These are phyloP conservation scores for Candida xiaguanensis DNA, from an alignment of 805 yeast genomes.

Conservation along the genomic window DNA sequence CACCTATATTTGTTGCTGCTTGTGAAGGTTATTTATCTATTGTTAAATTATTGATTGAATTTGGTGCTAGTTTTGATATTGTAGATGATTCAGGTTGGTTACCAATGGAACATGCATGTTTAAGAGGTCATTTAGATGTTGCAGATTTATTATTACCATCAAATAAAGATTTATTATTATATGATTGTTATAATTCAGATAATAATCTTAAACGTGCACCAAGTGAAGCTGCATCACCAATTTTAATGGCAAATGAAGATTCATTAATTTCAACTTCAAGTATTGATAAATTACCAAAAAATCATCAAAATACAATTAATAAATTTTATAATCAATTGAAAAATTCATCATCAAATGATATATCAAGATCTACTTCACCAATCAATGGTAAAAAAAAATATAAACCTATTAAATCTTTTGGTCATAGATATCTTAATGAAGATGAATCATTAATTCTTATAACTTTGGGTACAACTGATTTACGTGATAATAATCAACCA, in stretches of 20 bases:
- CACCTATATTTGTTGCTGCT: conserved; percentile 87
- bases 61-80: conserved; percentile 51
- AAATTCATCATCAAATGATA: conserved; percentile 14
- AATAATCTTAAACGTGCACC: conserved; percentile 26
- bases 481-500: conserved; percentile 55
- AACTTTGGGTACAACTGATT: conserved; percentile 83
- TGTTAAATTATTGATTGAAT: conserved; percentile 49
- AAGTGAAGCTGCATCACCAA: conserved; percentile 10
- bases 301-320: conserved; percentile 24
- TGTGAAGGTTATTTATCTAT: conserved; percentile 71
- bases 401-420: conserved; percentile 75
- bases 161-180: conserved; percentile 30
- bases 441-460: conserved; percentile 71
- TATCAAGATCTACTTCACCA: conserved; percentile 20
- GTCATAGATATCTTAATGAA: conserved; percentile 66
- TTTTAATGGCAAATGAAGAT: conserved; percentile 1
- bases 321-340: conserved; percentile 40
- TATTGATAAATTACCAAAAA: conserved; percentile 32
- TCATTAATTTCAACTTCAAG: conserved; percentile 23
- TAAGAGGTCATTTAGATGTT: conserved; percentile 78
- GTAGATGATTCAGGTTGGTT: conserved; percentile 91
- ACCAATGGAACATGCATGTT: conserved; percentile 94
- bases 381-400: conserved; percentile 15
- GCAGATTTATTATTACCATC: conserved; percentile 58
- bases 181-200: conserved; percentile 34